phyloP scores from a whole-genome alignment of 805 yeast species.

The Dipodascopsis uninucleata region DNA sequence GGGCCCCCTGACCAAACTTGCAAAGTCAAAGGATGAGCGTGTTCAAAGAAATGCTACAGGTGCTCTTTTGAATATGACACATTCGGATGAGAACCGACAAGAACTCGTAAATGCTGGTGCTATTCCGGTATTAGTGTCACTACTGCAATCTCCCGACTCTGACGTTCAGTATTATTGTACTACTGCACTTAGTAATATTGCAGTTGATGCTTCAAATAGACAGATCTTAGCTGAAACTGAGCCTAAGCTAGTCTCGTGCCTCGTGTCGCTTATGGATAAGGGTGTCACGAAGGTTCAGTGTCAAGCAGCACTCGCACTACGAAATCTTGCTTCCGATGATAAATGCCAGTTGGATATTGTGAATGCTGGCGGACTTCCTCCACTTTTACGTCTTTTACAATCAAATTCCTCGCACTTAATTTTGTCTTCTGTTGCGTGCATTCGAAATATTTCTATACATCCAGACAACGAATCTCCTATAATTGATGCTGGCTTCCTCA shows the following conservation, averaged over 20 bases:
- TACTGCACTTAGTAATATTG: slow-evolving; percentile 93
- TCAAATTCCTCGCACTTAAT: slow-evolving; percentile 83
- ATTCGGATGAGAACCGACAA: slow-evolving; percentile 91
- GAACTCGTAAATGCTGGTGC: slow-evolving; percentile 98
- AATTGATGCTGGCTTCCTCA: slow-evolving; percentile 93
- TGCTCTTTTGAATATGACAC: slow-evolving; percentile 96
- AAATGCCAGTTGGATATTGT: slow-evolving; percentile 95
- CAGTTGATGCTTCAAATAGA: slow-evolving; percentile 91
- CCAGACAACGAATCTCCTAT: slow-evolving; percentile 93
- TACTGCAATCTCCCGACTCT: slow-evolving; percentile 81
- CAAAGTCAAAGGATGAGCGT: slow-evolving; percentile 88
- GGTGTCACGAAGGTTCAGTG: slow-evolving; percentile 94
- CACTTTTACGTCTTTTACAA: slow-evolving; percentile 82
- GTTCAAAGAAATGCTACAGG: slow-evolving; percentile 99
- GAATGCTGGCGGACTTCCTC: slow-evolving; percentile 91
- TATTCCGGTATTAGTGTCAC: slow-evolving; percentile 88
- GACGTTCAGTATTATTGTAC: slow-evolving; percentile 99
- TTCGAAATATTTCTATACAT: slow-evolving; percentile 93
- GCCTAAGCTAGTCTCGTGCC: slow-evolving; percentile 82
- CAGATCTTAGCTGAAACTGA: slow-evolving; percentile 85
- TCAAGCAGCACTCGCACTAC: slow-evolving; percentile 93
- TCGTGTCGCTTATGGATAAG: slow-evolving; percentile 88
- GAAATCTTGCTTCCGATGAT: slow-evolving; percentile 94
- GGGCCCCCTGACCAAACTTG: slow-evolving; percentile 88
- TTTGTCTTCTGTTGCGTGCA: slow-evolving; percentile 96